Conservation (phyloP, 2,329 filamentous ascomycete species). For the Phialophora expanda region DNA sequence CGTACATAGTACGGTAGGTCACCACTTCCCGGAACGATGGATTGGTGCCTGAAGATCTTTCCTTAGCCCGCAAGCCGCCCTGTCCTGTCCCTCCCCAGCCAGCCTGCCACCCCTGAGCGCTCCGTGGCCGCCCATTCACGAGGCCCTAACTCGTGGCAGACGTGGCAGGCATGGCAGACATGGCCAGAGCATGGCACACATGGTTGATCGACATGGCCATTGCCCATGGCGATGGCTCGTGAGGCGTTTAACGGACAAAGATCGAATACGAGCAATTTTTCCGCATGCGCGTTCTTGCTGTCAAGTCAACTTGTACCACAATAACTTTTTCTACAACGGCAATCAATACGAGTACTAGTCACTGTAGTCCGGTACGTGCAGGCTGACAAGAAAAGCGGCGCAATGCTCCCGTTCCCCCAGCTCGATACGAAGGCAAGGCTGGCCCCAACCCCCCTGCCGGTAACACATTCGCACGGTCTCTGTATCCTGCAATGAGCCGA, state of each 20-base stretch:
- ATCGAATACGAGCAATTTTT: too few relatives aligned
- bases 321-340: too few relatives aligned
- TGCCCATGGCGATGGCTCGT: not conserved
- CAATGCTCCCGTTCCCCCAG: too few relatives aligned
- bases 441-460: too few relatives aligned
- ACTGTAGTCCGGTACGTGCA: too few relatives aligned
- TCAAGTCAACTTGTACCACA: too few relatives aligned
- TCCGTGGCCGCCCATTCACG: not conserved
- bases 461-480: too few relatives aligned
- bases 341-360: too few relatives aligned
- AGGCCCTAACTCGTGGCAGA: not conserved
- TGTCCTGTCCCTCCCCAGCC: not conserved
- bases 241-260: too few relatives aligned
- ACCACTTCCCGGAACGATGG: not conserved
- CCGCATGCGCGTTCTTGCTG: too few relatives aligned
- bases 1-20: not conserved
- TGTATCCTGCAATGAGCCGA: not conserved
- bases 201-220: conserved; percentile 6
- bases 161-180: not conserved
- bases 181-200: not conserved
- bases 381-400: too few relatives aligned
- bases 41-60: conserved; percentile 1
- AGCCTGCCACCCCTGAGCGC: not conserved
- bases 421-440: too few relatives aligned
- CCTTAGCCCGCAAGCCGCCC: not conserved